phyloP scores from a whole-genome alignment of 768 basidiomycete species.

The Cystobasidium onofrii region DNA sequence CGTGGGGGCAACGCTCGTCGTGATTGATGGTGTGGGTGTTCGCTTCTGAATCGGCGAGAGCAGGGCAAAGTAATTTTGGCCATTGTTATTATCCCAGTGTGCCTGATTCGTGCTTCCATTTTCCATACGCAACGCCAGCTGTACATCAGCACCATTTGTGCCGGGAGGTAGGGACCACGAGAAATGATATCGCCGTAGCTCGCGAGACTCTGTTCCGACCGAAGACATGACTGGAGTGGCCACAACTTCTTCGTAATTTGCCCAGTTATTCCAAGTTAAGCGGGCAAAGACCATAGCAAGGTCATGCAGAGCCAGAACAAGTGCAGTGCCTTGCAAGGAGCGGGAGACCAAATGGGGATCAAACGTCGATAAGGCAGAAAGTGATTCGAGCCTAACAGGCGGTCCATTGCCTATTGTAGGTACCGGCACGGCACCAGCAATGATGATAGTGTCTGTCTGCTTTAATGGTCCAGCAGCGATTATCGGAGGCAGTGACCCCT shows the following conservation, averaged over 20 bases:
- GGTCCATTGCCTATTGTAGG: background rate
- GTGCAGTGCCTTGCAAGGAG: slow-evolving; percentile 6
- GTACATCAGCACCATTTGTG: slow-evolving; percentile 7
- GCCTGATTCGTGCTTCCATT: slow-evolving; percentile 11
- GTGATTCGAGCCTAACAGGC: slow-evolving; percentile 16
- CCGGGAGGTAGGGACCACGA: slow-evolving; percentile 14
- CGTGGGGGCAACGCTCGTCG: background rate
- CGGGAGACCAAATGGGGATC: slow-evolving; percentile 16
- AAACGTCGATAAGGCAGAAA: background rate
- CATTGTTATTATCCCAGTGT: slow-evolving; percentile 28
- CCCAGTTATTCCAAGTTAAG: slow-evolving; percentile 24
- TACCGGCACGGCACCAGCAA: background rate
- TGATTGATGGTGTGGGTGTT: background rate
- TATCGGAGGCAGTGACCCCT: too few relatives aligned
- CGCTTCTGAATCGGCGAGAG: background rate
- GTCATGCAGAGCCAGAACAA: background rate
- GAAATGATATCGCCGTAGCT: slow-evolving; percentile 7
- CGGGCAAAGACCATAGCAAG: background rate
- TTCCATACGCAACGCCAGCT: slow-evolving; percentile 14
- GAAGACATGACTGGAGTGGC: background rate
- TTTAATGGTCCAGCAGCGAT: background rate
- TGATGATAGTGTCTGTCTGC: background rate
- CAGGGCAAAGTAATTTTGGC: slow-evolving; percentile 6
- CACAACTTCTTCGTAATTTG: slow-evolving; percentile 20
- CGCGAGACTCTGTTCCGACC: background rate